phyloP scores from a whole-genome alignment of 2,329 filamentous ascomycete genomes.

The Fusarium armeniacum region DNA sequence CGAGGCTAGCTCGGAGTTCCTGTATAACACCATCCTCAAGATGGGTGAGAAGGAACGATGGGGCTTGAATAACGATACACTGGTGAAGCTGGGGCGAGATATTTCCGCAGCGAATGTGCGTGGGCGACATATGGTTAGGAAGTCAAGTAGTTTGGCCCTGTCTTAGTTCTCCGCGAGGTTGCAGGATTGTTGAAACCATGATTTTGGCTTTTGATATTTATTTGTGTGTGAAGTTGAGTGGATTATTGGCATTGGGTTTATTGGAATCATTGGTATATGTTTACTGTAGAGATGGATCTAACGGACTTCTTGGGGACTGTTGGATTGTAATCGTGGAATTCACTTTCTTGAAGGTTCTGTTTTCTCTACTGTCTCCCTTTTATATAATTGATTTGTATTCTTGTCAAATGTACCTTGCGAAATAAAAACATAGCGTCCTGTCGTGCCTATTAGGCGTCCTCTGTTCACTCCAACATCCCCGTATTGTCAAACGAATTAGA shows the following conservation, averaged over 20 bases:
- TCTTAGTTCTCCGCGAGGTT: neutral
- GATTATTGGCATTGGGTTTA: neutral
- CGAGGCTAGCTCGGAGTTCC: neutral
- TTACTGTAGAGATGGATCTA: neutral
- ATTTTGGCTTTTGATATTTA: neutral
- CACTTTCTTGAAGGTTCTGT: neutral
- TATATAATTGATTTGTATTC: too few relatives aligned
- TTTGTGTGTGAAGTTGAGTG: neutral
- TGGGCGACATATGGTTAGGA: neutral
- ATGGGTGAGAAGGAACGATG: neutral
- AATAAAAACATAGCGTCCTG: neutral
- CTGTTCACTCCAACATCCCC: too few relatives aligned
- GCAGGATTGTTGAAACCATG: neutral
- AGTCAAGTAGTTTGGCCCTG: neutral
- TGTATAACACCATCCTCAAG: neutral
- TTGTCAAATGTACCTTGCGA: neutral
- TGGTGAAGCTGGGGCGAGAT: neutral
- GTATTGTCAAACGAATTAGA: neutral
- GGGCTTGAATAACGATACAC: neutral
- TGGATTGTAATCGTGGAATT: neutral
- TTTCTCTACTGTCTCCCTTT: too few relatives aligned
- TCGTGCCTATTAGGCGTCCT: neutral
- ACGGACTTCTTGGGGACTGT: neutral
- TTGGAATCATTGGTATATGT: neutral
- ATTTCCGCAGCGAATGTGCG: accelerated